These are phyloP conservation scores for Phyllostachys edulis DNA, from an alignment of 176 grass and related monocot species.

Conservation along the genomic window DNA sequence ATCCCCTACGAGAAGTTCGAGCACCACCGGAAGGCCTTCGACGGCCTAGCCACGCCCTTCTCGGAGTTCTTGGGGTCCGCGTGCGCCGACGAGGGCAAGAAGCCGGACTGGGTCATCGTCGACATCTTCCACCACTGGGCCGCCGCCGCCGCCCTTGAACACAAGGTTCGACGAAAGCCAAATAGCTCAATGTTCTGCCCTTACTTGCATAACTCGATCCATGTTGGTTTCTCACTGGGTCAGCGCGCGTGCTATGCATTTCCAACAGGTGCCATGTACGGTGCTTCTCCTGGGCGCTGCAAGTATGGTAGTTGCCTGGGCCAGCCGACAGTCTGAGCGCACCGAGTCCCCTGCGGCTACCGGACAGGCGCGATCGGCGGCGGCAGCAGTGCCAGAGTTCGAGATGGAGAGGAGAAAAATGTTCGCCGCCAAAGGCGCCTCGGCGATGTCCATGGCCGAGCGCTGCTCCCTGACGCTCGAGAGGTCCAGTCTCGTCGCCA, in stretches of 20 bases:
- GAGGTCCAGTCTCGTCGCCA: slow-evolving; percentile 22
- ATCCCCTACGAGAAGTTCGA: background rate
- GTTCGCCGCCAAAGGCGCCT: background rate
- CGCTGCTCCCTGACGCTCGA: background rate
- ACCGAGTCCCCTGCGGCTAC: background rate
- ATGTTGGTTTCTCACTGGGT: background rate
- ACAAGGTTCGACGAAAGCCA: background rate
- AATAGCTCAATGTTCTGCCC: background rate
- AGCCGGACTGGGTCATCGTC: background rate
- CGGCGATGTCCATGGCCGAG: background rate
- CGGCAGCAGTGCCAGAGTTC: background rate
- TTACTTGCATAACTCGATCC: background rate
- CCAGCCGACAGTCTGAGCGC: too few relatives aligned
- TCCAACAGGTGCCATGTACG: background rate
- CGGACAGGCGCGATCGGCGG: background rate
- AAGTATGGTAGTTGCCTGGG: background rate
- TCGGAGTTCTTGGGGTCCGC: background rate
- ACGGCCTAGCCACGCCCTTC: slow-evolving; percentile 32
- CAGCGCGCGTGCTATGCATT: too few relatives aligned
- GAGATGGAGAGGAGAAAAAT: slow-evolving; percentile 3
- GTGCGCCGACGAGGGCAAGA: slow-evolving; percentile 14
- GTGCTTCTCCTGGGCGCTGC: background rate
- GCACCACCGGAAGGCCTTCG: slow-evolving; percentile 41
- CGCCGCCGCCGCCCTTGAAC: background rate
- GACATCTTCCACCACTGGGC: slow-evolving; percentile 11